A percentile compares a stretch with the other conserved stretches of the same genome.
Conservation (phyloP, 495 filamentous ascomycete genomes). For the Aspergillus homomorphus region DNA sequence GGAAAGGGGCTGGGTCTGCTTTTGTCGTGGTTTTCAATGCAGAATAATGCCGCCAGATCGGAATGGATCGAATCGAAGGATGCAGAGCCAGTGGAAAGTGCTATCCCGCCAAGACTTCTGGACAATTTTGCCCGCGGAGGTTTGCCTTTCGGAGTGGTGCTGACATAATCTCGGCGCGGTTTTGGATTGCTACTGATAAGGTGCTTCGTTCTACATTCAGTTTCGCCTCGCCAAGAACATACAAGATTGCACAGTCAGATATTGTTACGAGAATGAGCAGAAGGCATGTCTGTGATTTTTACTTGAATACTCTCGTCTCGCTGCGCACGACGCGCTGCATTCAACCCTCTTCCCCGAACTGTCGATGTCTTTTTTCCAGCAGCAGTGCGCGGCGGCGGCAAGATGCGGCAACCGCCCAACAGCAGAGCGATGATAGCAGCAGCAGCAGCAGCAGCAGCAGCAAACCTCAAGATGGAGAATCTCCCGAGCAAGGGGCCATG, state of each 20-base stretch:
- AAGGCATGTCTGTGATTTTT: conserved; percentile 18
- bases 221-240: not conserved
- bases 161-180: conserved; percentile 31
- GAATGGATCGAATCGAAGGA: too few species aligned
- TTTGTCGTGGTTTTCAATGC: too few species aligned
- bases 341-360: not conserved
- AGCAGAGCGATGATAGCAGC: not conserved
- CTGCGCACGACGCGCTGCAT: conserved; percentile 12
- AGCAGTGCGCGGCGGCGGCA: conserved; percentile 19
- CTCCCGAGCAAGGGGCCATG: conserved; percentile 59
- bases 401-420: conserved; percentile 19
- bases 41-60: too few species aligned
- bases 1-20: too few species aligned
- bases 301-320: conserved; percentile 16
- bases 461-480: conserved; percentile 14
- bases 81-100: not conserved
- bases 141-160: conserved; percentile 9
- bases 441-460: not conserved
- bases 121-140: conserved; percentile 40
- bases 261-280: conserved; percentile 25
- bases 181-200: not conserved
- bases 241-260: not conserved
- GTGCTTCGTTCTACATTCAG: too few species aligned
- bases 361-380: conserved; percentile 26
- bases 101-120: conserved; percentile 18